These are phyloP conservation scores for Musa balbisiana DNA, from an alignment of 202 grass and related monocot species.

Conservation along the genomic window DNA sequence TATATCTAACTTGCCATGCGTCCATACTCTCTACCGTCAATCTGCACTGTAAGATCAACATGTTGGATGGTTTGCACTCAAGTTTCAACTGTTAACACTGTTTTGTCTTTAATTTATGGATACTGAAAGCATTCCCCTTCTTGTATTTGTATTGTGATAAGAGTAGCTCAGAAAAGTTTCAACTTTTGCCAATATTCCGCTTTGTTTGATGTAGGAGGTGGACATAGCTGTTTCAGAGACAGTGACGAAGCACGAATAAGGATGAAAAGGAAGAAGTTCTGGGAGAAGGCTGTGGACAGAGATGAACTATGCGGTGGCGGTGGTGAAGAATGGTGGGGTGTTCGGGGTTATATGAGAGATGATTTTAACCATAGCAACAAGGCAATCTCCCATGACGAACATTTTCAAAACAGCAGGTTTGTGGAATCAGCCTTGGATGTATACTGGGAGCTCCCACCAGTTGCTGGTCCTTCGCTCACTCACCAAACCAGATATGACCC, in stretches of 20 bases:
- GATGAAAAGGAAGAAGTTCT: constrained; percentile 49
- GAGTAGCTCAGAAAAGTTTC: background rate
- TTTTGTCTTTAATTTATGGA: no score
- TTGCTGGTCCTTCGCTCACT: constrained; percentile 81
- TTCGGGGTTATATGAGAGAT: constrained; percentile 64
- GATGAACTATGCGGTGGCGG: constrained; percentile 60
- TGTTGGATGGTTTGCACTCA: no score
- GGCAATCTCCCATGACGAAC: constrained; percentile 59
- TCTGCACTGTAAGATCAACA: no score
- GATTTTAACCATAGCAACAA: constrained; percentile 83
- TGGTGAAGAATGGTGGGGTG: constrained; percentile 81
- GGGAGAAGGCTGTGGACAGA: constrained; percentile 79
- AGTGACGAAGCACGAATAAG: constrained; percentile 74
- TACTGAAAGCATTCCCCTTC: no score
- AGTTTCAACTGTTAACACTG: no score
- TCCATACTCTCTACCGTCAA: no score
- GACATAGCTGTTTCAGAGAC: constrained; percentile 81
- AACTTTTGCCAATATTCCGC: background rate
- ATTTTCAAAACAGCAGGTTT: constrained; percentile 76
- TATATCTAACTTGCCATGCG: no score
- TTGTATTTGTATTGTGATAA: no score
- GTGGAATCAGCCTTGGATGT: constrained; percentile 67
- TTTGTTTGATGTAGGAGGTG: constrained; percentile 50
- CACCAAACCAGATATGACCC: constrained; percentile 95
- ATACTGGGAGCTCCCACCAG: constrained; percentile 89